Evolutionary conservation across 352 stramenopile genomes (phyloP), one percentile per base, ranked within the genome.

Genomic region (Discostella stelligera): DNA sequence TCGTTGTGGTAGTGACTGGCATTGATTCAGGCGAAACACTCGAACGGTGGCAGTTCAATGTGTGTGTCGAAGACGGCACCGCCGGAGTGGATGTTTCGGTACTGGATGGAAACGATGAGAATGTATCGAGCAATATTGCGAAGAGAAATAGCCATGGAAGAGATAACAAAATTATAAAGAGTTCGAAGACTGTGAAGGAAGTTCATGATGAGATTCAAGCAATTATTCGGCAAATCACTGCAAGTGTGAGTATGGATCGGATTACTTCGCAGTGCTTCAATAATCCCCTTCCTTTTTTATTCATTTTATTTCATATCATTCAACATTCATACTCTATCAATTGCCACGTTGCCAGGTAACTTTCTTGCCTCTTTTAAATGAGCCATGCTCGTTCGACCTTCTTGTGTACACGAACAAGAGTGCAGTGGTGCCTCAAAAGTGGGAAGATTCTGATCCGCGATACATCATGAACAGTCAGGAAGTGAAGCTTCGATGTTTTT

Each of bases 221-320:
- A 7, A 98, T 99, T 73, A 99, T 99, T 81, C 95, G 97, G 21
- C 97, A 99, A 90, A 99, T 99, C 81, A 99, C 97, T 20, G 96
- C 96, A 10, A 89, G 80, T 74, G 86, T 91, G 27, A 82, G 75
- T 82, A 55, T 32, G 27, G 21, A 39, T 41, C 46, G 16, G 21
- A 55, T 44, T 46, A 25, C 46, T 32, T 55, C 1, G 37, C 37
- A 14, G 37, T 14, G 37, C 13, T 8, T 14, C 37, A 44, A 44
- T 10, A 9, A 44, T 44, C 37, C 2, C 37, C 7, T 44, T 44
- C 37, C 7, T 14, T 44, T 2, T 44, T 14, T 8, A 10, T 44
- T 44, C 37, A 10, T 44, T 3, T 55, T n/a, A n/a, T n/a, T n/a
- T n/a, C n/a, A n/a, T n/a, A n/a, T n/a, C n/a, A 39, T 20, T 14